phyloP scores from a whole-genome alignment of 495 filamentous ascomycete genomes.

The Neurospora africana region DNA sequence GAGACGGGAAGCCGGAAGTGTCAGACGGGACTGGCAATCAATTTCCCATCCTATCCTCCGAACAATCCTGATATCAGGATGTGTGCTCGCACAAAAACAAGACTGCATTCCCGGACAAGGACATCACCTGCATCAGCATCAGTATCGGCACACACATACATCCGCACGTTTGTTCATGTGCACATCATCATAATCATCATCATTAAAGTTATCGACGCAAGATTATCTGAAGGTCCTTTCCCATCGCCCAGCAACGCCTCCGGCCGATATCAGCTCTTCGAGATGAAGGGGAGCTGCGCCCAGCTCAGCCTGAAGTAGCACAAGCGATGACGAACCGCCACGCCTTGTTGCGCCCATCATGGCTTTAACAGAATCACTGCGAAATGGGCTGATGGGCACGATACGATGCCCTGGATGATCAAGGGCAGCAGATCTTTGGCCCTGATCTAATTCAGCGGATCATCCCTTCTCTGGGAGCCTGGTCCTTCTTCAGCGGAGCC shows the following conservation, averaged over 20 bases:
- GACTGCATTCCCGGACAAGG: background rate
- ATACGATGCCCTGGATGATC: background rate
- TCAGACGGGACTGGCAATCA: background rate
- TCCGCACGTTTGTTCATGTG: background rate
- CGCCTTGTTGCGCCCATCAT: background rate
- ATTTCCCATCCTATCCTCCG: background rate
- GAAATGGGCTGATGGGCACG: background rate
- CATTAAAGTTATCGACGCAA: background rate
- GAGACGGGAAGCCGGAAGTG: background rate
- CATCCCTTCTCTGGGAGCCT: background rate
- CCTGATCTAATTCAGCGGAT: background rate
- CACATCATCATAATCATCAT: background rate
- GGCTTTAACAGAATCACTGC: background rate
- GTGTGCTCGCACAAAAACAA: background rate
- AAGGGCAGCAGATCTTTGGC: background rate
- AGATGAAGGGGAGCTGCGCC: background rate
- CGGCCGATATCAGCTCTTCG: background rate
- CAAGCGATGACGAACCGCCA: constrained; percentile 6
- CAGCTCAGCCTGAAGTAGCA: constrained; percentile 1
- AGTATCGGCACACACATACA: background rate
- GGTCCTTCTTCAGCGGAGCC: background rate
- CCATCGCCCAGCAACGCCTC: background rate
- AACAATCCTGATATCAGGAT: background rate
- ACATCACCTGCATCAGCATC: background rate
- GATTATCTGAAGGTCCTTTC: background rate